phyloP scores from a whole-genome alignment of 2,329 filamentous ascomycete genomes.

The Trichophyton verrucosum region DNA sequence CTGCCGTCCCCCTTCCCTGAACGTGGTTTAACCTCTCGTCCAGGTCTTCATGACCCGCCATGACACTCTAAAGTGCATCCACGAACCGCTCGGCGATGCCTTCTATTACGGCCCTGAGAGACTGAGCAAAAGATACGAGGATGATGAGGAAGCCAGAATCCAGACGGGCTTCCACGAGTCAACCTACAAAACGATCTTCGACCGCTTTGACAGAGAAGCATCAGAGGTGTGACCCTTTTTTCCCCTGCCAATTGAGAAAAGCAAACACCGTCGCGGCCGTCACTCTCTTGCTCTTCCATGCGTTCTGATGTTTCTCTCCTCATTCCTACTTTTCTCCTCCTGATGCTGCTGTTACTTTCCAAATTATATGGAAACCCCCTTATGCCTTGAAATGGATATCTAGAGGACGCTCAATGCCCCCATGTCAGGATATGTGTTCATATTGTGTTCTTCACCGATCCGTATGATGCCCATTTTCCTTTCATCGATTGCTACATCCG shows the following conservation, averaged over 20 bases:
- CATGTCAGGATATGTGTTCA: background rate
- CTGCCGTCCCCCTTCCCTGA: background rate
- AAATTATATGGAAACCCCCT: background rate
- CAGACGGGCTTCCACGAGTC: constrained; percentile 35
- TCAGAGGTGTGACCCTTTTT: constrained; percentile 52
- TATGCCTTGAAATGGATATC: background rate
- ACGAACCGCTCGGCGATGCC: constrained; percentile 93
- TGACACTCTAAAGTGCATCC: constrained; percentile 68
- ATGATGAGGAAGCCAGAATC: constrained; percentile 45
- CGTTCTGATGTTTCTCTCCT: constrained; percentile 8
- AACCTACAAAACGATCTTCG: constrained; percentile 52
- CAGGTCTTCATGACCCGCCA: constrained; percentile 94
- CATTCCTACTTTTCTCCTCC: background rate
- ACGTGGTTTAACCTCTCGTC: background rate
- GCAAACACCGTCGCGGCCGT: background rate
- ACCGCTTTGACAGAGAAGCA: constrained; percentile 58
- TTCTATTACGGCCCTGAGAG: constrained; percentile 94
- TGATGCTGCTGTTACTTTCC: background rate
- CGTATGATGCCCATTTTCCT: background rate
- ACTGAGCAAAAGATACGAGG: constrained; percentile 63
- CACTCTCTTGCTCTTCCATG: constrained; percentile 16
- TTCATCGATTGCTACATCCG: background rate
- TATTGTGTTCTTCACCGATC: background rate
- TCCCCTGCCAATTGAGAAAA: constrained; percentile 15
- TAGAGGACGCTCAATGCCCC: background rate